Evolutionary conservation across 768 basidiomycete species (phyloP), one percentile per base, ranked within the genome.

Genomic region (Auricularia heimuer): DNA sequence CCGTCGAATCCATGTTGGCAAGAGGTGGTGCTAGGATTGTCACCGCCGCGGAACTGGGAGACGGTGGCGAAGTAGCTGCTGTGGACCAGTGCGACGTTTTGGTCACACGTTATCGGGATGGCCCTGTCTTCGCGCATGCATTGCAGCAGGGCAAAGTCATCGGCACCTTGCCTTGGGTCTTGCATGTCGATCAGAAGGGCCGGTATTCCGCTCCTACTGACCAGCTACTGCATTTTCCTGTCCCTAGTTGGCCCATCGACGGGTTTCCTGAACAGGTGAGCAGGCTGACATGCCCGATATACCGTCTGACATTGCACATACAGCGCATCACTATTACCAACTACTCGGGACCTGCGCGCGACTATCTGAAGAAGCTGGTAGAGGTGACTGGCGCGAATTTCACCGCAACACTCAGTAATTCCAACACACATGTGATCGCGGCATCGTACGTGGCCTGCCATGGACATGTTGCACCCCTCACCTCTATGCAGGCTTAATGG

Each of bases 301-400:
- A 34, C 34, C 45, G 8, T 3, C 8, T 29, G 16, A 35, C 37
- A 14, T 24, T 61, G 39, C 6, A 37, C 14, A 45, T 24, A 1
- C 66, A 93, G 90, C 80, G 84, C 68, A 86, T 96, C 64, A 90
- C 93, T 0, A 80, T 96, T 1, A 93, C 93, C 0, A 95, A 95
- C 71, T 96, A 94, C 72, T 89, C 90, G 0, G 94, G 94, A 2
- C 85, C 87, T 44, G 82, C 90, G 4, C 82, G 94, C 2, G 94
- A 96, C 63, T 95, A 95, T 71, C 80, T 98, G 62, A 93, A 93
- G 77, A 86, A 85, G 67, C 77, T 98, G 16, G 90, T 98, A 62
- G 76, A 76, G 4, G 75, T 83, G 3, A 85, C 92, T 81, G 94
- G 93, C 1, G 93, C 84, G 1, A 80, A 75, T 34, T 95, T 93